Percentiles rank a stretch among this genome's conserved stretches.
Conservation (phyloP, 495 filamentous ascomycete species). For the Lophiostoma macrostomum region DNA sequence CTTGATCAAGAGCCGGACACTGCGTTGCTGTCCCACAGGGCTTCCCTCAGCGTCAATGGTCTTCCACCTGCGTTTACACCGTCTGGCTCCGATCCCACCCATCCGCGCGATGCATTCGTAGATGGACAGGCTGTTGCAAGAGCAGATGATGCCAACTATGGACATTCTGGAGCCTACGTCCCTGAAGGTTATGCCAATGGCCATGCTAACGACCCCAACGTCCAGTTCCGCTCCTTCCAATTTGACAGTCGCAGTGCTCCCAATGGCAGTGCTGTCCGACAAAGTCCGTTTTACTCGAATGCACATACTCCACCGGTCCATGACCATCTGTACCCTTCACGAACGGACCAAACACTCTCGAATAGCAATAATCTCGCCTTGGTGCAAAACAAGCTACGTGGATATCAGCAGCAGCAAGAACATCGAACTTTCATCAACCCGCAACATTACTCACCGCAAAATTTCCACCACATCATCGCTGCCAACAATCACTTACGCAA, state of each 20-base stretch:
- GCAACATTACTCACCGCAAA: constrained; percentile 20
- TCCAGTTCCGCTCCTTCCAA: constrained; percentile 22
- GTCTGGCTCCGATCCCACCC: constrained; percentile 3
- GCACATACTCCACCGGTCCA: constrained; percentile 41
- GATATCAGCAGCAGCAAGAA: constrained; percentile 41
- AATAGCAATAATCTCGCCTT: constrained; percentile 46
- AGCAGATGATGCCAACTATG: constrained; percentile 8
- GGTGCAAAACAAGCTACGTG: constrained; percentile 51
- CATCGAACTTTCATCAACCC: constrained; percentile 28
- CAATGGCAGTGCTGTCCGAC: constrained; percentile 30
- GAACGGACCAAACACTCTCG: constrained; percentile 41
- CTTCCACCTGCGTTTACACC: constrained; percentile 16
- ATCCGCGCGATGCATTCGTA: constrained; percentile 4
- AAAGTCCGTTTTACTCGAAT: constrained; percentile 40
- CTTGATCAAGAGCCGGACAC: constrained; percentile 25
- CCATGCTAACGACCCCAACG: constrained; percentile 24
- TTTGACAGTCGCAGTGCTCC: constrained; percentile 33
- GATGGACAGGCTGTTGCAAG: constrained; percentile 9
- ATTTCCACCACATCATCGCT: constrained; percentile 34
- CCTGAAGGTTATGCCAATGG: constrained; percentile 32
- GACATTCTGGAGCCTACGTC: constrained; percentile 27
- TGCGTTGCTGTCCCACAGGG: constrained; percentile 12
- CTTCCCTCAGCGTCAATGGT: constrained; percentile 30
- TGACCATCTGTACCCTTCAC: constrained; percentile 33
- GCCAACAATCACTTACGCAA: constrained; percentile 28